Base-by-base conservation (phyloP, 371 early-diverging fungal species). In the Parasitella parasitica region DNA sequence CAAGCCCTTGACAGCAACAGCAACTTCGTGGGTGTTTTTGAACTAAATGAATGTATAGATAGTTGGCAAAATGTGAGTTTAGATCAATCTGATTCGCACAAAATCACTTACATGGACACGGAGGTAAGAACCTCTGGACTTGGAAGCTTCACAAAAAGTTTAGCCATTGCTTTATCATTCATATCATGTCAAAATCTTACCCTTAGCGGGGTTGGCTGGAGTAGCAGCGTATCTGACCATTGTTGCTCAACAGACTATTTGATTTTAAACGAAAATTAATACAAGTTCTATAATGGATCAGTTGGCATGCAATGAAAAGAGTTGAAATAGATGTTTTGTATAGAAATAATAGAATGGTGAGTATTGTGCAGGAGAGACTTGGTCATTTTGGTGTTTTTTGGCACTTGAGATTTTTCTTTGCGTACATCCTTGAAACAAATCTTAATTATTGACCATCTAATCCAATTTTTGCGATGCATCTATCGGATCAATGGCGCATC, bases 11-110 rank as follows among this genome's bases (percentile, higher is more conserved):
- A 99, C 89, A 75, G 96, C 96, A 72, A 82, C 89, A 73, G 97
- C 98, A 64, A 97, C 91, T 85, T 99, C 99, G 70, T 94, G 94
- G 63, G 99, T 99, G 93, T 99, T 99, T 90, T 93, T 92, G 87
- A 90, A 93, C 81, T 81, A 48, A 46, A 24, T 24, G 11, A 8
- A 18, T 24, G 2, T 6, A 15, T 43, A 48, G 24, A 48, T 24
- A 48, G 27, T 27, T 48, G 24, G 24, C 15, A 41, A 12, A 27
- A 16, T 16, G 59, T 48, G 30, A 11, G 35, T 20, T 24, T 53
- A 3, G 36, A 35, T 27, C 3, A 15, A 18, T 8, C 20, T 41
- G 8, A 16, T 18, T n/a, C 16, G n/a, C 20, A 41, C 16, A 41
- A 18, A 20, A 22, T 32, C n/a, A 75, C 77, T 53, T 81, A 81